Base-by-base conservation (phyloP, 2,329 filamentous ascomycete species). In the Arthroderma uncinatum region DNA sequence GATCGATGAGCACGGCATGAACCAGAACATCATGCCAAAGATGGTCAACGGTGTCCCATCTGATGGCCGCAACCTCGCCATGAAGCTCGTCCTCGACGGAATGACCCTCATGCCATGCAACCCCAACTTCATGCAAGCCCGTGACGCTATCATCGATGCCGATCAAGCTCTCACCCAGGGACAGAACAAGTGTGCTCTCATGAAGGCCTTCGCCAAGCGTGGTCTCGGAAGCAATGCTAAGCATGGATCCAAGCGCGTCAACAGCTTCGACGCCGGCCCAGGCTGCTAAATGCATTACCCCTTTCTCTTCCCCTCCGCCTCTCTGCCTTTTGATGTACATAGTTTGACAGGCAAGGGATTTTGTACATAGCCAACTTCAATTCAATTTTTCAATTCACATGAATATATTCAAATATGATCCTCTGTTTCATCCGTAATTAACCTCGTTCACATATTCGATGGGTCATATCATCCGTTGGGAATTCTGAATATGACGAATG, bases 31-130 rank as follows among this genome's bases (percentile, higher is more conserved):
- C 33, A 40, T 30, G 16, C 59, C 59, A 25, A 30, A 48, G 19
- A 28, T 60, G n/a, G 30, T 30, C 42, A 48, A 57, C 12, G 56
- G 56, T 39, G 59, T 57, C 19, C 59, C 59, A 25, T 53, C 30
- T 44, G 59, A 60, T 30, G 59, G 59, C 28, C 58, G 54, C 16
- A 56, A 54, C 19, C 59, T 60, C 16, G 33, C 56, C 34, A 60
- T 60, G 59, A 60, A 60, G 40, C 53, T 60, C 14, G 56, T 60
- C 36, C 40, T 60, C 19, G 59, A 60, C 56, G 59, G 59, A 53
- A 58, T 60, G 59, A 57, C 59, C 57, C 21, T 60, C 56, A 58
- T 42, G 33, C 59, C 59, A 23, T 59, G 59, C 59, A 61, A 57
- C 44, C 59, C 59, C 16, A 57, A 59, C 59, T 61, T 61, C 52